These are phyloP conservation scores for Holtermannia corniformis DNA, from an alignment of 768 basidiomycete genomes.

Conservation along the genomic window DNA sequence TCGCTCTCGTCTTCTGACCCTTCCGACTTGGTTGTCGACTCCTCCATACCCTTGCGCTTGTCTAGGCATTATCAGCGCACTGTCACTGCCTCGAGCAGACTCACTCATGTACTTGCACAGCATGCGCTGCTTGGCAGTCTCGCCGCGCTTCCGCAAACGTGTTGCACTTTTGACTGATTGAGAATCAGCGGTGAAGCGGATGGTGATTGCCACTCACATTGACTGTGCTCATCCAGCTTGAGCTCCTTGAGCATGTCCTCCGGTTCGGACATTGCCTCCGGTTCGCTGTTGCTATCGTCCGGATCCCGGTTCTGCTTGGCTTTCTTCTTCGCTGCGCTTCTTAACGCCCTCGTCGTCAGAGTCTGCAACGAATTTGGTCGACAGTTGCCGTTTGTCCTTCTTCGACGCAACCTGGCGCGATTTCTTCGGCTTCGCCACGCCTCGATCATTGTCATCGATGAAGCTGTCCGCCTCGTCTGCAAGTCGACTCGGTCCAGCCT, in stretches of 20 bases:
- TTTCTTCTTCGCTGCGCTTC: neutral
- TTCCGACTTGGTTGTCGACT: neutral
- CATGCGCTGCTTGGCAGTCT: conserved; percentile 17
- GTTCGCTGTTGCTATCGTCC: conserved; percentile 13
- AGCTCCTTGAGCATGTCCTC: conserved; percentile 28
- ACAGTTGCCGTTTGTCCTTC: too few species aligned
- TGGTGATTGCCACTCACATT: conserved; percentile 5
- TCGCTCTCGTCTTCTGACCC: conserved; percentile 15
- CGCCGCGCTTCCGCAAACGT: conserved; percentile 16
- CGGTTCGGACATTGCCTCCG: conserved; percentile 12
- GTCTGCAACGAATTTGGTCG: too few species aligned
- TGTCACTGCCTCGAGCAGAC: conserved; percentile 10
- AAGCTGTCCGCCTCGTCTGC: too few species aligned
- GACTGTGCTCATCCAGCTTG: conserved; percentile 32
- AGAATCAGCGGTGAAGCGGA: neutral
- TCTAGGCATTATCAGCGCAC: neutral
- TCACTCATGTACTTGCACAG: conserved; percentile 18
- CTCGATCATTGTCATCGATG: too few species aligned
- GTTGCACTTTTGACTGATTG: conserved; percentile 17
- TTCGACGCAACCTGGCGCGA: too few species aligned
- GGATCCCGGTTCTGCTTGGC: conserved; percentile 11
- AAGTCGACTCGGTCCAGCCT: too few species aligned
- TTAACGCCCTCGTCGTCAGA: neutral
- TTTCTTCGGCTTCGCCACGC: too few species aligned
- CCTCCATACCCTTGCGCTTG: neutral